Percentiles rank a stretch among this genome's conserved stretches.
phyloP scores from a whole-genome alignment of 2,329 filamentous ascomycete genomes.

The Onygenales sp. region DNA sequence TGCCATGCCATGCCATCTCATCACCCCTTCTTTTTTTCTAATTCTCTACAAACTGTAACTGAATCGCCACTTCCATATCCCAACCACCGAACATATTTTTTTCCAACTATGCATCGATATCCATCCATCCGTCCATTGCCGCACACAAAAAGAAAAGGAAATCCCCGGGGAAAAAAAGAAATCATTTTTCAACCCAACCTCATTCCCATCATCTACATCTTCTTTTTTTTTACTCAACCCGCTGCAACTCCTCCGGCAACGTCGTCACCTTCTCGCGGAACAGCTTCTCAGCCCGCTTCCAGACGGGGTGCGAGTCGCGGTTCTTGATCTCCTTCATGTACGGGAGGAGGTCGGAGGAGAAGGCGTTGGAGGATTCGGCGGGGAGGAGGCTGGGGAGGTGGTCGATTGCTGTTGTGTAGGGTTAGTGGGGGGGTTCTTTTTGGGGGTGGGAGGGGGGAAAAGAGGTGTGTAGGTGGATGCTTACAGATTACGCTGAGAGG shows the following conservation, averaged over 20 bases:
- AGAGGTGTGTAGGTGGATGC: not conserved
- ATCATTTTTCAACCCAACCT: not conserved
- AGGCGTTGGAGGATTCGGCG: constrained; percentile 77
- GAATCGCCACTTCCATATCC: too few species aligned
- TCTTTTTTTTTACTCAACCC: not conserved
- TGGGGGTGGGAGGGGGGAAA: not conserved
- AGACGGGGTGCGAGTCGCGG: constrained; percentile 61
- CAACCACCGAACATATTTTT: too few species aligned
- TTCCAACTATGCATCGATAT: too few species aligned
- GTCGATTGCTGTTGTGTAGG: constrained; percentile 47
- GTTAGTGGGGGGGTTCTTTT: not conserved
- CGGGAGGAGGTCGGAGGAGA: constrained; percentile 68
- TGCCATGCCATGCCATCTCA: too few species aligned
- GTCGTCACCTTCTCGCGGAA: constrained; percentile 73
- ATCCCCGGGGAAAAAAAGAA: too few species aligned
- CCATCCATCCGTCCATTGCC: too few species aligned
- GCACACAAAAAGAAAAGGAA: too few species aligned
- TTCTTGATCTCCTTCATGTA: constrained; percentile 70
- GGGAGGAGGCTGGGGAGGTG: constrained; percentile 76
- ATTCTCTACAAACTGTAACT: too few species aligned
- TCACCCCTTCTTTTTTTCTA: too few species aligned
- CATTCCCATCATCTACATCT: not conserved
- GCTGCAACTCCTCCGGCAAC: constrained; percentile 42
- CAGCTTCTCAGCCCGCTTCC: constrained; percentile 73
- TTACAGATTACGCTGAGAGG: constrained; percentile 66